Conservation (phyloP, 345 rosid genomes). For the Linum usitatissimum region DNA sequence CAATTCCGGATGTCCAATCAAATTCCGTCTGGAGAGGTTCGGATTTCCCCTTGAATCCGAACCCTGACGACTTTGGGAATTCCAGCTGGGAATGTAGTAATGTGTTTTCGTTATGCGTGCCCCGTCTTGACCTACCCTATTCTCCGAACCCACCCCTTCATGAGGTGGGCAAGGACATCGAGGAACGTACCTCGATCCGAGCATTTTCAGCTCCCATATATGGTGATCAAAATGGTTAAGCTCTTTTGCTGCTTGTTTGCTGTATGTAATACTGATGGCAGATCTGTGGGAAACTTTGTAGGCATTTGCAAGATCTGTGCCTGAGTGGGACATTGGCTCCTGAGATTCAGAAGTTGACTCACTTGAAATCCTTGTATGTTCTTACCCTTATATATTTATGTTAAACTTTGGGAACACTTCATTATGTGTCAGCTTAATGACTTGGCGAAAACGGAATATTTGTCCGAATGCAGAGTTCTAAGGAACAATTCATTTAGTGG, state of each 20-base stretch:
- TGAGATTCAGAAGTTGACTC: conserved; percentile 45
- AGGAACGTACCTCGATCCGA: too few relatives aligned
- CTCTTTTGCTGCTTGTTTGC: conserved; percentile 1
- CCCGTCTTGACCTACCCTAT: too few relatives aligned
- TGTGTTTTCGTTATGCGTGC: too few relatives aligned
- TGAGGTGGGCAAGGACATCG: too few relatives aligned
- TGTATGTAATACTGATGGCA: conserved; percentile 4
- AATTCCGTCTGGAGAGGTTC: too few relatives aligned
- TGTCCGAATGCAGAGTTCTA: conserved; percentile 36
- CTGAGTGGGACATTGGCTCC: conserved; percentile 66
- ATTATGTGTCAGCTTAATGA: not conserved
- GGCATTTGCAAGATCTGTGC: conserved; percentile 63
- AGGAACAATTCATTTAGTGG: conserved; percentile 81
- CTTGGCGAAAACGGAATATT: not conserved
- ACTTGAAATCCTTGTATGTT: conserved; percentile 67
- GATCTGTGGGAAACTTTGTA: conserved; percentile 19
- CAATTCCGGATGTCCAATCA: too few relatives aligned
- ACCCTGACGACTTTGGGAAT: too few relatives aligned
- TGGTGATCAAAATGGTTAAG: not conserved
- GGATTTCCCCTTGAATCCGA: too few relatives aligned
- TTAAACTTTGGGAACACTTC: not conserved
- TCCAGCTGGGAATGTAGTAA: too few relatives aligned
- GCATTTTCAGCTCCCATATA: too few relatives aligned
- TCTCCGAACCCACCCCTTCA: too few relatives aligned
- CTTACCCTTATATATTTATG: not conserved